A percentile compares a stretch with the other conserved stretches of the same genome.
These are phyloP conservation scores for Tetracladium setigerum DNA, from an alignment of 495 filamentous ascomycete species.

Conservation along the genomic window DNA sequence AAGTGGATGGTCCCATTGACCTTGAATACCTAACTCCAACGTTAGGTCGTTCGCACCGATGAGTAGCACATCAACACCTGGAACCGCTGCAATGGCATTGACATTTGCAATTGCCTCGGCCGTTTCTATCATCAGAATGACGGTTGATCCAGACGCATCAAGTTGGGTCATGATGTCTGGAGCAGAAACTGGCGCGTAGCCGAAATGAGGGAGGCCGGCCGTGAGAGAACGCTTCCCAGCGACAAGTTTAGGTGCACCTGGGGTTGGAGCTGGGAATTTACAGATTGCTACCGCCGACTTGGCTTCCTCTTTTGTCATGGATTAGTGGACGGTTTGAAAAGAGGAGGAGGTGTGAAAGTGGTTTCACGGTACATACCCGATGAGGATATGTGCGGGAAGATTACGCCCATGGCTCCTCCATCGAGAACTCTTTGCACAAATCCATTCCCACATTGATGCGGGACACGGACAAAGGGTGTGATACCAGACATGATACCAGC, in stretches of 20 bases:
- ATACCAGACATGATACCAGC: background rate
- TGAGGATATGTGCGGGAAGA: slow-evolving; percentile 14
- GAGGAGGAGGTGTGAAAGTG: background rate
- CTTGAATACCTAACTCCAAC: slow-evolving; percentile 3
- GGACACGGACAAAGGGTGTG: slow-evolving; percentile 10
- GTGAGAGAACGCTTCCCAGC: background rate
- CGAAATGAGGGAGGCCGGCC: background rate
- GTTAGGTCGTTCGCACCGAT: slow-evolving; percentile 6
- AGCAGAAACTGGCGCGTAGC: background rate
- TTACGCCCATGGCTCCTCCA: slow-evolving; percentile 15
- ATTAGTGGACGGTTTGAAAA: background rate
- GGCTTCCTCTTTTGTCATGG: background rate
- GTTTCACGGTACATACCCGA: background rate
- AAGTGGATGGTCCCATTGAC: background rate
- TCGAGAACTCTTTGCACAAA: slow-evolving; percentile 19
- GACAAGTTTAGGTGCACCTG: too few species aligned
- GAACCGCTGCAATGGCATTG: slow-evolving; percentile 4
- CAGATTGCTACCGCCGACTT: background rate
- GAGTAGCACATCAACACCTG: slow-evolving; percentile 8
- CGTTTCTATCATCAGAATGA: slow-evolving; percentile 6
- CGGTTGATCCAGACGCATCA: slow-evolving; percentile 1
- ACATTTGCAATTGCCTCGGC: background rate
- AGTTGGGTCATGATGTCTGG: background rate
- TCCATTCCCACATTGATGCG: slow-evolving; percentile 16
- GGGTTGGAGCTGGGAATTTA: background rate